Conservation (phyloP, 2,329 filamentous ascomycete genomes). For the Domatiomyces globalis region DNA sequence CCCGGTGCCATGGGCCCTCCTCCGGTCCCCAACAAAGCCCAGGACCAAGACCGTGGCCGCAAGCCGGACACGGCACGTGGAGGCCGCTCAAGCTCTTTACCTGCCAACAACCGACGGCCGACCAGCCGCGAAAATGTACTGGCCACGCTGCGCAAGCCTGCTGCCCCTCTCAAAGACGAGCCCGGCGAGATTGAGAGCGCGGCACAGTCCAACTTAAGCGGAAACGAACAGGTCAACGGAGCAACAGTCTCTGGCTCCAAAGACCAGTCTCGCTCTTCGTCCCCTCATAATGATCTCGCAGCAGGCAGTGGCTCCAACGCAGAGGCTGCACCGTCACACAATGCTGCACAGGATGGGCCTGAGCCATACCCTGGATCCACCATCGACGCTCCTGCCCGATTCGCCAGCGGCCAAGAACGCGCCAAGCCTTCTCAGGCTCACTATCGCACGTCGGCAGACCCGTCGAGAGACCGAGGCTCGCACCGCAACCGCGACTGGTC, state of each 20-base stretch:
- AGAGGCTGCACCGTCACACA: not conserved
- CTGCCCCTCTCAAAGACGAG: constrained; percentile 15
- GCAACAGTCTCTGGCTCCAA: not conserved
- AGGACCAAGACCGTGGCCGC: constrained; percentile 17
- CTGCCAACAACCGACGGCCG: constrained; percentile 25
- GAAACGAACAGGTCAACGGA: not conserved
- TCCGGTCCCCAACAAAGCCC: constrained; percentile 13
- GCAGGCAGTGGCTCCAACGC: not conserved
- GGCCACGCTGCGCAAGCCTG: constrained; percentile 23
- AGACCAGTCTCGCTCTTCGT: constrained; percentile 13
- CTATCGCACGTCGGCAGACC: constrained; percentile 4
- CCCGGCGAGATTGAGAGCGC: constrained; percentile 1
- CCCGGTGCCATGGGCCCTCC: constrained; percentile 16
- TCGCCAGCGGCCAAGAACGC: constrained; percentile 22
- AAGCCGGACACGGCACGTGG: constrained; percentile 19
- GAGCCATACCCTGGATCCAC: constrained; percentile 12
- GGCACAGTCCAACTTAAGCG: not conserved
- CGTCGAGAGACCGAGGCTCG: constrained; percentile 7
- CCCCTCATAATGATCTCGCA: constrained; percentile 9
- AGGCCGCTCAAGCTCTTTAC: constrained; percentile 27
- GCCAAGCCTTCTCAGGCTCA: constrained; percentile 12
- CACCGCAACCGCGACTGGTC: constrained; percentile 18
- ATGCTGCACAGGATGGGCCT: constrained; percentile 4
- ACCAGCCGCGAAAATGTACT: constrained; percentile 23
- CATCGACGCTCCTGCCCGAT: constrained; percentile 14